Evolutionary conservation across 1,139 yeast species (phyloP).

Genomic region (Yarrowia galli): DNA sequence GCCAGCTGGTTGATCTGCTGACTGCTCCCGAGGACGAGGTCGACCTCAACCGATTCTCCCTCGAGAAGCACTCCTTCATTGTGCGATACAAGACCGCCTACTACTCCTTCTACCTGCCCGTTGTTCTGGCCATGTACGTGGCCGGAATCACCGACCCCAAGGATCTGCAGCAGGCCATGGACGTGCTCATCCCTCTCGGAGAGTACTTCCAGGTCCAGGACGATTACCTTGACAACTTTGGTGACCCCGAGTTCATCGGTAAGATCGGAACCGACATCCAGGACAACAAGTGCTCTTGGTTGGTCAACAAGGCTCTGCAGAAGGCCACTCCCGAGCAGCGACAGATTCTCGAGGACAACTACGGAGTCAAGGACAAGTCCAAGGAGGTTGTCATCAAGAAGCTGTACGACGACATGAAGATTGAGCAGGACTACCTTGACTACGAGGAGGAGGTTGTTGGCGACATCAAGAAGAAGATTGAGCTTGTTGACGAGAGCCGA

Average conservation of each 20-base stretch:
- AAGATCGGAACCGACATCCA: constrained; percentile 98
- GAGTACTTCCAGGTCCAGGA: constrained; percentile 99
- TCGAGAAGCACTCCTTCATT: constrained; percentile 91
- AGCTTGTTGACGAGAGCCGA: constrained; percentile 79
- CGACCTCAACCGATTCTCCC: constrained; percentile 84
- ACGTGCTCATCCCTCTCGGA: constrained; percentile 91
- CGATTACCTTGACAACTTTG: constrained; percentile 95
- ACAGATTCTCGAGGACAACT: constrained; percentile 78
- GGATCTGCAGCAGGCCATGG: constrained; percentile 88
- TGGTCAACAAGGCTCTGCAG: constrained; percentile 89
- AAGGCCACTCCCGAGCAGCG: constrained; percentile 84
- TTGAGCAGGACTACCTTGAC: constrained; percentile 72
- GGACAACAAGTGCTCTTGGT: constrained; percentile 99
- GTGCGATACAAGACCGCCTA: constrained; percentile 97
- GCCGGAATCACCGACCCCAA: constrained; percentile 74
- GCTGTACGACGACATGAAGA: constrained; percentile 74
- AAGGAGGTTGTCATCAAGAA: constrained; percentile 77
- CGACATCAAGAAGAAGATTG: constrained; percentile 70
- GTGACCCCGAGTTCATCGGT: constrained; percentile 96
- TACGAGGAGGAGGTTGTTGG: constrained; percentile 83
- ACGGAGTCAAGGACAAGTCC: constrained; percentile 79
- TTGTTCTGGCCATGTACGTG: constrained; percentile 94
- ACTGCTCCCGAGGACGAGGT: constrained; percentile 97
- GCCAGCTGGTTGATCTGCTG: constrained; percentile 91
- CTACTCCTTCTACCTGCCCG: constrained; percentile 97